A percentile compares a stretch with the other conserved stretches of the same genome.
phyloP scores from a whole-genome alignment of 768 basidiomycete genomes.

The Lanmaoa rubissima region DNA sequence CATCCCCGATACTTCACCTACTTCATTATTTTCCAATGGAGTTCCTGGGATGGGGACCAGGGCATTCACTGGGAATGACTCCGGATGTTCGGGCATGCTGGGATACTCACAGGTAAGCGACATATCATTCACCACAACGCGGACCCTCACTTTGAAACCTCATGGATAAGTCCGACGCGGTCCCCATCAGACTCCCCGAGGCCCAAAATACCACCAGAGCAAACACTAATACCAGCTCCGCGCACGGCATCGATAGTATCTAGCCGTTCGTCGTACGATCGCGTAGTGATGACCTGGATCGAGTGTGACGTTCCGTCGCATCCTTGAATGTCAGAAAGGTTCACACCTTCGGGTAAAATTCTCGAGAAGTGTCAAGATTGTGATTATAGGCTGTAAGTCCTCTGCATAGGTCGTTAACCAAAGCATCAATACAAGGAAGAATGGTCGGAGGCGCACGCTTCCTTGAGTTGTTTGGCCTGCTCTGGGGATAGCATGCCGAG shows the following conservation, averaged over 20 bases:
- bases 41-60: slow-evolving; percentile 95
- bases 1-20: slow-evolving; percentile 28
- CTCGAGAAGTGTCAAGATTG: slow-evolving; percentile 96
- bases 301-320: not conserved
- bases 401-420: slow-evolving; percentile 34
- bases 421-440: not conserved
- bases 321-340: not conserved
- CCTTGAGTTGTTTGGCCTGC: slow-evolving; percentile 87
- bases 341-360: slow-evolving; percentile 87
- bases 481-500: slow-evolving; percentile 95
- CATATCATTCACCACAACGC: not conserved
- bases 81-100: slow-evolving; percentile 95
- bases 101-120: slow-evolving; percentile 3
- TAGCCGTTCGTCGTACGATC: slow-evolving; percentile 91
- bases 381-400: slow-evolving; percentile 98
- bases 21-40: slow-evolving; percentile 88
- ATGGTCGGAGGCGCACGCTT: slow-evolving; percentile 62
- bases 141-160: slow-evolving; percentile 76
- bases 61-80: slow-evolving; percentile 98
- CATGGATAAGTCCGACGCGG: slow-evolving; percentile 90
- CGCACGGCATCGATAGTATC: slow-evolving; percentile 89
- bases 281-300: slow-evolving; percentile 86
- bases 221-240: slow-evolving; percentile 94
- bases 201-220: slow-evolving; percentile 94
- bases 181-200: slow-evolving; percentile 90